Evolutionary conservation across 495 filamentous ascomycete genomes (phyloP), one percentile per base, ranked within the genome.

Genomic region (Podospora australis): DNA sequence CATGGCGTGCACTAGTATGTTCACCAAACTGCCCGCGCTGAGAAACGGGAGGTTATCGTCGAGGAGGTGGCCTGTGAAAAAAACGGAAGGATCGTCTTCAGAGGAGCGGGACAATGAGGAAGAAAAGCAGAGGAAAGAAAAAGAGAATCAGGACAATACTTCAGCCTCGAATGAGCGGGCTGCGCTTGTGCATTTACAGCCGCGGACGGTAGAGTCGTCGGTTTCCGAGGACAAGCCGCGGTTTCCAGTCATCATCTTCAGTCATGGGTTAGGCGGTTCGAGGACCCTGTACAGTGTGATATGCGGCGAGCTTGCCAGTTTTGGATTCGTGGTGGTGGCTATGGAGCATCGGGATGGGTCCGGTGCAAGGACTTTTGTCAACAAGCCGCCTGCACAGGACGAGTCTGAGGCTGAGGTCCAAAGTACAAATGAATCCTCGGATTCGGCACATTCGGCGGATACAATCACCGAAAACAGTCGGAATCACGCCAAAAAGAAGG

Each of bases 341-440:
- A 60, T 80, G n/a, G 82, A 87, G 46, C 83, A 87, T 49, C 66
- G 82, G 6, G 83, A 87, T 53, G 80, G 81, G 8, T 81, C 78
- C 54, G 75, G 72, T 6, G 81, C 83, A 0, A 70, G 82, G 38
- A 78, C 80, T 0, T 81, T 74, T 56, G 69, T 86, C 48, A 69
- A 64, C 53, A 64, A 67, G 28, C 52, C 49, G 26, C 26, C 6
- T 6, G 38, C 17, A 17, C 49, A 34, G 26, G 46, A 36, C n/a
- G 50, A 23, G n/a, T 51, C 35, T 16, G 57, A 65, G 32, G 20
- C 58, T 21, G 53, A 58, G 11, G 52, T 48, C 28, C 48, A 57
- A 13, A 44, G 53, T 3, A 26, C 59, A 10, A 56, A 60, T 20
- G 44, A 44, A 39, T 46, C 36, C 20, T 32, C 48, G 2, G 29